These are phyloP conservation scores for Streptanthus diversifolius DNA, from an alignment of 345 rosid species.

Conservation along the genomic window DNA sequence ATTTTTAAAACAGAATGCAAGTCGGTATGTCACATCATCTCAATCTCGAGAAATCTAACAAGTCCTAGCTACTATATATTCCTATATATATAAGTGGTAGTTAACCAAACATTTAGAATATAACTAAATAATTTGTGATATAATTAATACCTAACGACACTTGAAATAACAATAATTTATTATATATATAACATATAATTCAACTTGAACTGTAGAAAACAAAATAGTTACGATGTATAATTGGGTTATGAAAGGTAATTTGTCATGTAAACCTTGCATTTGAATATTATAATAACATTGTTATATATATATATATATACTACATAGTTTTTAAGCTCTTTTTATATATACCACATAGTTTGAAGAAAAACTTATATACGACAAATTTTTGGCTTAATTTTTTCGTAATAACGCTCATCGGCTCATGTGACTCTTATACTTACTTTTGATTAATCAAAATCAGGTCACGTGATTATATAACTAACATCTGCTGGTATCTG, in stretches of 20 bases:
- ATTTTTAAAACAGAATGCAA: not conserved
- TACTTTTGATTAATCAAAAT: constrained; percentile 23
- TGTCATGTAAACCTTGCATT: not conserved
- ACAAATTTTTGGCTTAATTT: not conserved
- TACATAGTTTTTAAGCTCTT: too few species aligned
- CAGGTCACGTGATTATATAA: constrained; percentile 28
- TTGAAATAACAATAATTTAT: not conserved
- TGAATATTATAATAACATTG: not conserved
- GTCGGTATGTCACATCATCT: not conserved
- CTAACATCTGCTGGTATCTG: constrained; percentile 9
- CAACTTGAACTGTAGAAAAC: not conserved
- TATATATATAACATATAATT: not conserved
- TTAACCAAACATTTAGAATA: constrained; percentile 6
- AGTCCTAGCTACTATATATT: not conserved
- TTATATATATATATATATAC: too few species aligned
- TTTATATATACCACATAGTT: not conserved
- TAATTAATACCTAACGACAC: not conserved
- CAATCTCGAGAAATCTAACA: not conserved
- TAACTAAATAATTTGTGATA: not conserved
- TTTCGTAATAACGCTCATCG: not conserved
- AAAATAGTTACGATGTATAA: not conserved
- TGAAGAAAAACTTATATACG: not conserved
- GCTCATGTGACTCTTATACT: constrained; percentile 6
- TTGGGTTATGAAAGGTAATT: not conserved
- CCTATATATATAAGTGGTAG: not conserved